These are phyloP conservation scores for Trichoderma breve DNA, from an alignment of 2,329 filamentous ascomycete species.

Conservation along the genomic window DNA sequence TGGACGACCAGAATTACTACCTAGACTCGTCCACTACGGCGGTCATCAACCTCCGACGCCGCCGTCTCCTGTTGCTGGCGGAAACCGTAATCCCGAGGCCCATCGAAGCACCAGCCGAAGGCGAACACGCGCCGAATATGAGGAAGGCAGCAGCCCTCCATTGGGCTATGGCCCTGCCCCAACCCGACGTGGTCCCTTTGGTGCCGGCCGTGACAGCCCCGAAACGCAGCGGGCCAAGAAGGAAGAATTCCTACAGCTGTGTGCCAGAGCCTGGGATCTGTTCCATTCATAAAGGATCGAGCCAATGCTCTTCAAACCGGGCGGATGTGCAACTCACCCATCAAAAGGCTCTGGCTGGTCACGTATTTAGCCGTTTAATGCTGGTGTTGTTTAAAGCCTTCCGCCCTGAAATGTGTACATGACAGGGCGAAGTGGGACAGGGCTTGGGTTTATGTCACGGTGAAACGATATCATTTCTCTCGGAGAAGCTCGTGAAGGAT, in stretches of 20 bases:
- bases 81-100: conserved; percentile 46
- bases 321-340: not conserved
- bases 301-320: not conserved
- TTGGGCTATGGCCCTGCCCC: conserved; percentile 69
- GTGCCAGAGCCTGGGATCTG: conserved; percentile 89
- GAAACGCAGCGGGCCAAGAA: conserved; percentile 84
- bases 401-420: not conserved
- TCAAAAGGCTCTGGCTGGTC: not conserved
- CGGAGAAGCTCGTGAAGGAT: not conserved
- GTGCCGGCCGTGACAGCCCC: conserved; percentile 76
- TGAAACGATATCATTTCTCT: conserved; percentile 5
- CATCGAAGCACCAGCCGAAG: conserved; percentile 65
- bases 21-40: conserved; percentile 92
- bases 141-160: conserved; percentile 85
- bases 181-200: conserved; percentile 67
- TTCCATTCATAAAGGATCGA: conserved; percentile 75
- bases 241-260: conserved; percentile 85
- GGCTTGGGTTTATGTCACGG: not conserved
- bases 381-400: not conserved
- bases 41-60: conserved; percentile 92
- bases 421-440: not conserved
- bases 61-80: conserved; percentile 70
- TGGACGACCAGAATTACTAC: conserved; percentile 87
- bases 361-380: not conserved
- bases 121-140: conserved; percentile 84